Evolutionary conservation across 1,284 basidiomycete species (phyloP).

Genomic region (Irpex sp.): DNA sequence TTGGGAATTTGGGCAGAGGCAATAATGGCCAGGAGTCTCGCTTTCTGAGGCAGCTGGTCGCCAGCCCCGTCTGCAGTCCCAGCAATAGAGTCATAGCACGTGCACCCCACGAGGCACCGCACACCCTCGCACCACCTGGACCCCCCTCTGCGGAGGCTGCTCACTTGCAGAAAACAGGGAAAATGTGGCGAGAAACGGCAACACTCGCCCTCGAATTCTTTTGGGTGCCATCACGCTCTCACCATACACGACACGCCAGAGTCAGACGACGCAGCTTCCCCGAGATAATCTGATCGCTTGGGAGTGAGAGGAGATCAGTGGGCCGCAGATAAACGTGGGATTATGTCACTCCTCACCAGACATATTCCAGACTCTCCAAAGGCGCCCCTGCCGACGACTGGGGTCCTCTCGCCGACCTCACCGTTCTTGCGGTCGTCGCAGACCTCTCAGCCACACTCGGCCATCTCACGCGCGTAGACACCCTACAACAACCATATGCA

Average conservation of each 20-base stretch:
- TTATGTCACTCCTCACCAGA: background rate
- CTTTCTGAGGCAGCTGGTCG: background rate
- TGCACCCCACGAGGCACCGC: background rate
- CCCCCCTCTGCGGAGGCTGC: background rate
- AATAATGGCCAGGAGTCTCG: background rate
- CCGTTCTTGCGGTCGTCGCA: no score
- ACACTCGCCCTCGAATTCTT: background rate
- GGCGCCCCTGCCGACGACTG: background rate
- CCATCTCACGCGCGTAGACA: background rate
- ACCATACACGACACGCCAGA: background rate
- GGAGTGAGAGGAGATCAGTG: background rate
- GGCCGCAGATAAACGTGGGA: constrained; percentile 1
- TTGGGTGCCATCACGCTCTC: background rate
- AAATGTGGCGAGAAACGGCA: background rate
- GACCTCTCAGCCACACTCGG: no score
- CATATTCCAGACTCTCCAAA: background rate
- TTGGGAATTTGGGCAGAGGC: background rate
- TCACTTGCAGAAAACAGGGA: background rate
- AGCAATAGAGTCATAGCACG: constrained; percentile 4
- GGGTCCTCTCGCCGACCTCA: no score
- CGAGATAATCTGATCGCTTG: background rate
- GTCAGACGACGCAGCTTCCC: background rate
- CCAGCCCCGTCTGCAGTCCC: background rate
- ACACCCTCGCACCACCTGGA: background rate
- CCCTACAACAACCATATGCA: background rate